A percentile compares a stretch with the other conserved stretches of the same genome.
Conservation (phyloP, 768 basidiomycete species). For the Lyophyllum shimeji region DNA sequence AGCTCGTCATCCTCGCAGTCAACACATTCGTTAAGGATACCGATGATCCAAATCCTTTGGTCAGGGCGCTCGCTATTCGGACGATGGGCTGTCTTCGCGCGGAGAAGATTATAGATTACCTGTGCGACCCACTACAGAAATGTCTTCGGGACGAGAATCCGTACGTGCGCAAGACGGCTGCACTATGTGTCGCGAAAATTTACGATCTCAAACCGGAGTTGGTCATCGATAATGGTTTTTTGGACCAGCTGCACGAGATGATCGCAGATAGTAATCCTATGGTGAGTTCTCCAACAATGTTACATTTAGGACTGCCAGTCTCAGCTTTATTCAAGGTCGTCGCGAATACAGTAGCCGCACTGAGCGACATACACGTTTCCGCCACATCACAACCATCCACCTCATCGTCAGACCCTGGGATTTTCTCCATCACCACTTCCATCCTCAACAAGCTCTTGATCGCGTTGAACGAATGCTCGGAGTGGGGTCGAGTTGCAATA, state of each 20-base stretch:
- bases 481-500: conserved; percentile 97
- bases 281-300: conserved; percentile 44
- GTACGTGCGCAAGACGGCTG: conserved; percentile 97
- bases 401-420: conserved; percentile 56
- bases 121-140: conserved; percentile 92
- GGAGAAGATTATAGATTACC: conserved; percentile 98
- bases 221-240: conserved; percentile 92
- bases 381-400: conserved; percentile 57
- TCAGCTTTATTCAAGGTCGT: conserved; percentile 68
- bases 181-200: conserved; percentile 93
- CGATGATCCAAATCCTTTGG: conserved; percentile 94
- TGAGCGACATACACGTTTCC: conserved; percentile 87
- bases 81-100: conserved; percentile 98
- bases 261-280: conserved; percentile 96
- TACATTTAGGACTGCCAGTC: background rate
- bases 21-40: conserved; percentile 99
- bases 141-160: conserved; percentile 95
- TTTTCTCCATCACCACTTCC: conserved; percentile 81
- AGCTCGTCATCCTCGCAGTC: conserved; percentile 97
- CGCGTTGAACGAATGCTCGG: conserved; percentile 96
- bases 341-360: conserved; percentile 91
- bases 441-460: conserved; percentile 89
- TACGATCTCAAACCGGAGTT: conserved; percentile 97
- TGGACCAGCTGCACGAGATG: conserved; percentile 88
- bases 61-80: conserved; percentile 93